Evolutionary conservation across 2,329 filamentous ascomycete genomes (phyloP), one percentile per base, ranked within the genome.

Genomic region (Ophiostoma perfectum): DNA sequence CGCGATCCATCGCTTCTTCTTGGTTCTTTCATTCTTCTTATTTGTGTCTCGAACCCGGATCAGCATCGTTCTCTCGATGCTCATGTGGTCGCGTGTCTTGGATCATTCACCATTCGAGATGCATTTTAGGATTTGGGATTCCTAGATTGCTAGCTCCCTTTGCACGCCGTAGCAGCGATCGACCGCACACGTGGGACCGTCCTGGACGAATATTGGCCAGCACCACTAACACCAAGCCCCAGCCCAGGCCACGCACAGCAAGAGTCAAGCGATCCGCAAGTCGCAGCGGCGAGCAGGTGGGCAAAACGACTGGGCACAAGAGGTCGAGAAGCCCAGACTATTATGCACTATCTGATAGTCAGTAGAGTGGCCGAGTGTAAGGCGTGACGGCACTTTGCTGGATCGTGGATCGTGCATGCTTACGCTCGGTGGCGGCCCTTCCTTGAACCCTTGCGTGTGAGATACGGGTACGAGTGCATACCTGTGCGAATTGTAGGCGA

Each of bases 281-380:
- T 62, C 36, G 64, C 62, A 45, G 27, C 42, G 49, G 18, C 18
- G 70, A 68, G 71, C 71, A 72, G 71, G 71, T 72, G 71, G 71
- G 68, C 71, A 66, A 60, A 71, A 71, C 65, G 71, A 72, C 71
- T 72, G 70, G 71, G 66, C 65, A 44, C 60, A 52, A 66, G 65
- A 9, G 67, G 67, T 49, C 38, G 38, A n/a, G 58, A 42, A 14
- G 45, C 45, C 11, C 42, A 38, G 9, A 58, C 8, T 12, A 18
- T 27, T 27, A 27, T 27, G 27, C 27, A 27, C 27, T 27, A 27
- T 27, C n/a, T n/a, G n/a, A 27, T 27, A 27, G 2, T 27, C 27
- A 27, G 27, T 27, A 27, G 27, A 27, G 27, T 27, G 27, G 27
- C 27, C 27, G 27, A 27, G 27, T 2, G 38, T 5, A 42, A 62